Conservation (phyloP, 208 protist species). For the Herpetomonas samuelpessoai region DNA sequence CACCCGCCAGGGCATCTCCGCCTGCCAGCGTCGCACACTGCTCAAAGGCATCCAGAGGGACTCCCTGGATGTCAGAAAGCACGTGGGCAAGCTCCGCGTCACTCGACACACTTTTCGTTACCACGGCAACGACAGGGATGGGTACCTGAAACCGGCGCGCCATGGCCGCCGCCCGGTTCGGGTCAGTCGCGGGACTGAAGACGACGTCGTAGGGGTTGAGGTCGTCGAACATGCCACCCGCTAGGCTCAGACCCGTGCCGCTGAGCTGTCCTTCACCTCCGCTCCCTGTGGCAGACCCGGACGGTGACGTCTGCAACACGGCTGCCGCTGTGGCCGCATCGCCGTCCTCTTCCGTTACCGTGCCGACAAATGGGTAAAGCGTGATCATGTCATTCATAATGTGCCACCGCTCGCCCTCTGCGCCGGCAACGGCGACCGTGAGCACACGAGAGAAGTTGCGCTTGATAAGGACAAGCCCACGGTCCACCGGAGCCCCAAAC, state of each 20-base stretch:
- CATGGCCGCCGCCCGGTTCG: slow-evolving; percentile 35
- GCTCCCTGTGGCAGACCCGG: not conserved
- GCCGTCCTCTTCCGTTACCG: slow-evolving; percentile 8
- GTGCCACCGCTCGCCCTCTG: slow-evolving; percentile 57
- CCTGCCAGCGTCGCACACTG: slow-evolving; percentile 55
- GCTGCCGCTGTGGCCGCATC: not conserved
- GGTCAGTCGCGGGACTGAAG: slow-evolving; percentile 48
- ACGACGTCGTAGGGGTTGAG: slow-evolving; percentile 61
- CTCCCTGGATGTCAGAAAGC: slow-evolving; percentile 56
- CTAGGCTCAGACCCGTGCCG: not conserved
- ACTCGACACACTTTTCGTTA: slow-evolving; percentile 36
- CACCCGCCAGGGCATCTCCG: slow-evolving; percentile 54
- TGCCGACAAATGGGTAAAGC: slow-evolving; percentile 55
- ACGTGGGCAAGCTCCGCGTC: slow-evolving; percentile 66
- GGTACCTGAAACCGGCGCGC: slow-evolving; percentile 60
- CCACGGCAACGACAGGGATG: slow-evolving; percentile 43
- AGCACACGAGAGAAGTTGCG: slow-evolving; percentile 77
- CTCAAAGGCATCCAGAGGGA: slow-evolving; percentile 65
- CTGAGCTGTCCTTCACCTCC: slow-evolving; percentile 11
- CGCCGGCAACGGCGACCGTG: slow-evolving; percentile 36
- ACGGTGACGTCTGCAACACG: not conserved
- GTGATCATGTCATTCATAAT: slow-evolving; percentile 83
- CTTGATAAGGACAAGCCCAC: slow-evolving; percentile 50
- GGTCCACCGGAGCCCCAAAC: slow-evolving; percentile 12
- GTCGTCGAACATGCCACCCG: slow-evolving; percentile 33